phyloP scores from a whole-genome alignment of 257 asterid species.

The Penstemon barbatus region DNA sequence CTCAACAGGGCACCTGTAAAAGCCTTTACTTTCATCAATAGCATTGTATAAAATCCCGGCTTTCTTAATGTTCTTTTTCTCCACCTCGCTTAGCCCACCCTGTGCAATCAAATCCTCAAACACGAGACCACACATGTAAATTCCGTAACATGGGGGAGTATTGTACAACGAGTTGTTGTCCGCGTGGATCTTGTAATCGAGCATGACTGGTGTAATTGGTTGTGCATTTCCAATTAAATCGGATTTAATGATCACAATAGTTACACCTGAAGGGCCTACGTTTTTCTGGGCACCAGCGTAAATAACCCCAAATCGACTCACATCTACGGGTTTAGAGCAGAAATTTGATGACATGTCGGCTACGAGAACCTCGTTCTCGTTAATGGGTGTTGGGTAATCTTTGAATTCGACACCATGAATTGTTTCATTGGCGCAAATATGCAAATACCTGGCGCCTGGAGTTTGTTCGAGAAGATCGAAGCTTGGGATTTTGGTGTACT shows the following conservation, averaged over 20 bases:
- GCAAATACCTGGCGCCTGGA: slow-evolving; percentile 68
- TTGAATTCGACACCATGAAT: slow-evolving; percentile 94
- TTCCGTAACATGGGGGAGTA: slow-evolving; percentile 93
- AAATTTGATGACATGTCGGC: slow-evolving; percentile 97
- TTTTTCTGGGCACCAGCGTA: slow-evolving; percentile 99
- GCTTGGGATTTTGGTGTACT: slow-evolving; percentile 69
- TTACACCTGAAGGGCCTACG: slow-evolving; percentile 96
- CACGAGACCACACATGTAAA: slow-evolving; percentile 90
- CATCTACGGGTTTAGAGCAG: slow-evolving; percentile 89
- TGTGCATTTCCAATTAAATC: slow-evolving; percentile 81
- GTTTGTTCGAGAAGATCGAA: slow-evolving; percentile 63
- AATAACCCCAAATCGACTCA: slow-evolving; percentile 68
- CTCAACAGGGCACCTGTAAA: slow-evolving; percentile 84
- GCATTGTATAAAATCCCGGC: slow-evolving; percentile 68
- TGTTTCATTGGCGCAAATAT: slow-evolving; percentile 89
- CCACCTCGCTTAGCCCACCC: slow-evolving; percentile 83
- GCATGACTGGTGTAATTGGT: slow-evolving; percentile 75
- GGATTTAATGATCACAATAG: slow-evolving; percentile 66
- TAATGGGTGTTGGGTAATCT: slow-evolving; percentile 61
- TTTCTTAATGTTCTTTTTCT: slow-evolving; percentile 74
- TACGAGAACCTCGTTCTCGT: slow-evolving; percentile 51
- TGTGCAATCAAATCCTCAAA: slow-evolving; percentile 85
- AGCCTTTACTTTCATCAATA: slow-evolving; percentile 79
- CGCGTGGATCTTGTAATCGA: slow-evolving; percentile 87
- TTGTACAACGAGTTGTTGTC: slow-evolving; percentile 85